Evolutionary conservation across 2,329 filamentous ascomycete species (phyloP).

Genomic region (Diaporthe velutina): DNA sequence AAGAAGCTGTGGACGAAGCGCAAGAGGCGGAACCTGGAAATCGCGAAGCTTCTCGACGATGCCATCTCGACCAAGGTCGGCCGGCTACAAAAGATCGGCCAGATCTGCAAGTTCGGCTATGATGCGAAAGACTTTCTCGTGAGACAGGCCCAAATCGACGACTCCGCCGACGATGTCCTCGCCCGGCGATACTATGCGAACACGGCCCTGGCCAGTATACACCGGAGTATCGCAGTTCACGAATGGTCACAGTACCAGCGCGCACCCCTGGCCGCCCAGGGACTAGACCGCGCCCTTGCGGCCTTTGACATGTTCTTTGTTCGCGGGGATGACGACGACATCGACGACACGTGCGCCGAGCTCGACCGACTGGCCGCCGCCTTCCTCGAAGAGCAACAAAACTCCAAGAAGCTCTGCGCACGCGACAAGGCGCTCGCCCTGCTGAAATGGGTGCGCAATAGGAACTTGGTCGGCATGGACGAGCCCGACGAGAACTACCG

Average conservation of each 20-base stretch:
- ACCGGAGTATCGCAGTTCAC: conserved; percentile 82
- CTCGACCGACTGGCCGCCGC: conserved; percentile 73
- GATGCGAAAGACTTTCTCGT: conserved; percentile 90
- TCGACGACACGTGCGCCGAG: conserved; percentile 75
- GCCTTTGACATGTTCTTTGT: conserved; percentile 93
- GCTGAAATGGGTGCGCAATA: conserved; percentile 75
- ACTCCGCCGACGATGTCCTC: conserved; percentile 78
- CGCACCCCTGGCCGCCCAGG: conserved; percentile 46
- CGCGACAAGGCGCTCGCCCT: conserved; percentile 77
- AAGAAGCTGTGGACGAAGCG: conserved; percentile 74
- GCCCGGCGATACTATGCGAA: conserved; percentile 84
- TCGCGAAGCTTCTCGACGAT: conserved; percentile 70
- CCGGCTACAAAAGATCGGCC: conserved; percentile 77
- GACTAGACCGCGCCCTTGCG: conserved; percentile 80
- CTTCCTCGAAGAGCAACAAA: conserved; percentile 65
- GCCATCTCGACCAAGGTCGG: conserved; percentile 79
- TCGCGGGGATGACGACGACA: conserved; percentile 76
- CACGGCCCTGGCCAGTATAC: conserved; percentile 81
- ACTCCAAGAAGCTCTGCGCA: conserved; percentile 69
- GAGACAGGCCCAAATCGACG: conserved; percentile 70
- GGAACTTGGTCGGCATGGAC: conserved; percentile 79
- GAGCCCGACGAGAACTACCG: conserved; percentile 77
- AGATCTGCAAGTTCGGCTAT: conserved; percentile 80
- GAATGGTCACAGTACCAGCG: conserved; percentile 76
- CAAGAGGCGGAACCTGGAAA: conserved; percentile 63